Evolutionary conservation across 108 stramenopile species (phyloP), one percentile per base, ranked within the genome.

Genomic region (Pseudonitzschia multistriata): DNA sequence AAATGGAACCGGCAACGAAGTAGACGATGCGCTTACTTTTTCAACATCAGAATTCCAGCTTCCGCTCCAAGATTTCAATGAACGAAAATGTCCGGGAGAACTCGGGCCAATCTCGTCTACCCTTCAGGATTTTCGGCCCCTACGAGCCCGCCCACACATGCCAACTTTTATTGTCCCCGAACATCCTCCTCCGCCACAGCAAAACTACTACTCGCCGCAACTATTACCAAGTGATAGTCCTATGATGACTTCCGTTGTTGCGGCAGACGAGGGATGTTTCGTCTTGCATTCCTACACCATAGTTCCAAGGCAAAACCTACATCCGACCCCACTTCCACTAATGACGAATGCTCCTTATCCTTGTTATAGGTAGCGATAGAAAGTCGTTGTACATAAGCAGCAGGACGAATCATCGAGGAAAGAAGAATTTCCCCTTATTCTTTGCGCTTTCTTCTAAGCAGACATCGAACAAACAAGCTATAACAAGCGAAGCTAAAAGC

Each of bases 211-310:
- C 19, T 25, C 50, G 1, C 11, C 22, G 7, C 22, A 22, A 52
- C 21, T 25, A 5, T 24, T 52, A 0, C 50, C 50, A 19, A 52
- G 19, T 3, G 11, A 2, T 7, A 24, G 42, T 1, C 42, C 42
- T 25, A 29, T 57, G 57, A 14, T 21, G 19, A 35, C 57, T 10
- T n/a, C 57, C 34, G 2, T 33, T 14, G 34, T 36, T 13, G 17
- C 57, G 21, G 34, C 33, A 33, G 33, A 59, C 34, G 34, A 59
- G 19, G 57, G 21, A 14, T 59, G 57, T 19, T 7, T 59, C 57
- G 7, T 59, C 28, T 34, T 59, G 57, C 57, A 59, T 59, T 59
- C 57, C 19, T 59, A 59, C 29, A 59, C 57, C 19, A 14, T 59
- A n/a, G 33, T 59, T 59, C 57, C 35, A 59, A 59, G 28, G 3